Conservation (phyloP, 257 asterid genomes). For the Primulina eburnea region DNA sequence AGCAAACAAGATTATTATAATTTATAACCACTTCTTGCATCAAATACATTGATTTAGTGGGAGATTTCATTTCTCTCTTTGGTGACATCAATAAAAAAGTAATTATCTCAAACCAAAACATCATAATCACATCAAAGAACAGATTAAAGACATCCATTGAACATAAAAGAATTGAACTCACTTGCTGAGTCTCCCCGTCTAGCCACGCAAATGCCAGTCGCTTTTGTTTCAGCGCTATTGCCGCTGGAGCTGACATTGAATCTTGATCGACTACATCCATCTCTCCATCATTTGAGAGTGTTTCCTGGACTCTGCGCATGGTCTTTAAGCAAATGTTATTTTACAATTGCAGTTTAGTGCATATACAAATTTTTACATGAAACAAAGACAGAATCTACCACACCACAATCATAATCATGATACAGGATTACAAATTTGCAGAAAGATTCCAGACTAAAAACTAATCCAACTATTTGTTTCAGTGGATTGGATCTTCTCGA, state of each 20-base stretch:
- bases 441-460: background rate
- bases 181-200: constrained; percentile 92
- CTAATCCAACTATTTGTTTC: background rate
- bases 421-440: background rate
- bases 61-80: background rate
- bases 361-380: constrained; percentile 2
- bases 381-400: background rate
- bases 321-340: constrained; percentile 58
- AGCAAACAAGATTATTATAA: background rate
- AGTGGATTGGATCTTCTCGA: background rate
- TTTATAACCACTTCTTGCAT: background rate
- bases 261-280: constrained; percentile 48
- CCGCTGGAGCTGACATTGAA: constrained; percentile 46
- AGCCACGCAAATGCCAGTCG: constrained; percentile 91
- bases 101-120: constrained; percentile 1
- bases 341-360: constrained; percentile 26
- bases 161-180: constrained; percentile 33
- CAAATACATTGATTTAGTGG: background rate
- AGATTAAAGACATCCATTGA: constrained; percentile 15
- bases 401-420: background rate
- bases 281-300: constrained; percentile 48
- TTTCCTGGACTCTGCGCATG: constrained; percentile 82
- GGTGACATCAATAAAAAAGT: background rate
- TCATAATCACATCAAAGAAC: background rate
- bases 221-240: constrained; percentile 59